Base-by-base conservation (phyloP, 1,284 basidiomycete genomes). In the Pseudozyma flocculosa region DNA sequence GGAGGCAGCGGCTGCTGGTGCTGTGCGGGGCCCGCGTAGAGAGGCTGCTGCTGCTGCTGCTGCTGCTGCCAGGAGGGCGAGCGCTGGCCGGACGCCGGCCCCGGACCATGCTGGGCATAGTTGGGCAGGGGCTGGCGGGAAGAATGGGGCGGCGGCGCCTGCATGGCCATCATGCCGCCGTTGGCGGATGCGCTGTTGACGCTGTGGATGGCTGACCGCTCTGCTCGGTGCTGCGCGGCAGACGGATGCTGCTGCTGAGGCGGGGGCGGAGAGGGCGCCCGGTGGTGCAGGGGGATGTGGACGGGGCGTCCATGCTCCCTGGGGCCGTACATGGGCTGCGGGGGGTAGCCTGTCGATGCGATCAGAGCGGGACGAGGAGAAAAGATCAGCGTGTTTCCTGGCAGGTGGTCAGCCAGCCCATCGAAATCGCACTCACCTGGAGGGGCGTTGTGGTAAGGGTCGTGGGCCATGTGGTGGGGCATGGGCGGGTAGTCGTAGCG, bases 11-110 rank as follows among this genome's bases (percentile, higher is more conserved):
- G 41, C 10, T 52, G 46, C 39, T 56, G 47, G 36, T 50, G 55
- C 18, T 53, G 61, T 36, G 48, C 54, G 23, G 56, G 54, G 22
- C 48, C 48, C 44, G 44, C 54, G 34, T 64, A 64, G 36, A 53
- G 43, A 49, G 49, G 61, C 51, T 63, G 61, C n/a, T 59, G 50
- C 48, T 64, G 61, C 61, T n/a, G n/a, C 50, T 52, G 61, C 51
- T 63, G 61, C n/a, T 59, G 50, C 48, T 64, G 61, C 61, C 61
- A 64, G 26, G 55, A 54, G 14, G 61, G 61, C 9, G 61, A 64
- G 60, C 51, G 34, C 51, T 54, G 24, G n/a, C n/a, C n/a, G 51
- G 54, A 19, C 60, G 54, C 37, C 18, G 61, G 44, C 10, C 10
- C 34, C 23, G 18, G 22, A 3, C 44, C 24, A 3, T 10, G 19